Evolutionary conservation across 768 basidiomycete species (phyloP), one percentile per base, ranked within the genome.

Genomic region (Pisolithus orientalis): DNA sequence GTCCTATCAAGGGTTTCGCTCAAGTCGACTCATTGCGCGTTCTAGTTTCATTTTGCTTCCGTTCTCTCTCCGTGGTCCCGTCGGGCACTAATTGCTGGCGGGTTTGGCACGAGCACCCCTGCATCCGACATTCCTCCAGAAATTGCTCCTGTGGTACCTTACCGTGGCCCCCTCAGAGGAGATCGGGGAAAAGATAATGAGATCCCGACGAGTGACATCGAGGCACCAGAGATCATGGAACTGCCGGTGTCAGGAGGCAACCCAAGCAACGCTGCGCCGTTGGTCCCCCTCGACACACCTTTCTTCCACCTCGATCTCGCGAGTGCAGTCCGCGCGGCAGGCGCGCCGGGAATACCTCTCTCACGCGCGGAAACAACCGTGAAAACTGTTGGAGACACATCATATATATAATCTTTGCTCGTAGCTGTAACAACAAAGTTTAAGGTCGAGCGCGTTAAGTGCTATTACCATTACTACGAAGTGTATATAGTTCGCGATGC

Each of bases 61-160:
- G 76, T 97, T 34, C 80, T 94, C 50, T 93, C 91, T 1, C 93
- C 93, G 0, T 99, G 94, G 95, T 90, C 92, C 53, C 82, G 87
- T 50, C 87, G 94, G 47, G 90, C 90, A 5, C 77, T 94, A 32
- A 71, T 92, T 44, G 91, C 94, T 4, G 94, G 87, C 53, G 92
- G 92, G 2, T 98, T 98, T 64, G 95, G 95, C 7, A 76, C 76
- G 17, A 88, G 90, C n/a, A 64, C 66, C 13, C 65, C 75, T 2
- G 54, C 70, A 4, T 66, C 71, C 8, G 66, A 63, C 17, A 57
- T 68, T 0, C 76, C 76, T 10, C 71, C 69, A 21, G 94, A 95
- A 59, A 74, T 94, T 51, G 90, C 88, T 5, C 73, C 85, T 24
- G 82, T 94, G 47, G 84, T 89, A n/a, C 81, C 87, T 1, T 82